Conservation (phyloP, 495 filamentous ascomycete genomes). For the Saxophila tyrrhenica region DNA sequence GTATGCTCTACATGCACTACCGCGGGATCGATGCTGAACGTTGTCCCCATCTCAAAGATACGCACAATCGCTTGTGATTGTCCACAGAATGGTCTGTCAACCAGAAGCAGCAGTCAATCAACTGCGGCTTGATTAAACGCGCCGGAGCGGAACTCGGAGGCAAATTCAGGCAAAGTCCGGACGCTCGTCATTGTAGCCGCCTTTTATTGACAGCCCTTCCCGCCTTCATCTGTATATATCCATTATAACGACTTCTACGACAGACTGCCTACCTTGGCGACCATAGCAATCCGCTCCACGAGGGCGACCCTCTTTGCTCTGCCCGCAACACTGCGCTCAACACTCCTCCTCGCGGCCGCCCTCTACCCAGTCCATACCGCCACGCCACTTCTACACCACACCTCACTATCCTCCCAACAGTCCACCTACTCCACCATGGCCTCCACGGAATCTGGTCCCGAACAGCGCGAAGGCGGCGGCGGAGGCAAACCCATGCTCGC, state of each 20-base stretch:
- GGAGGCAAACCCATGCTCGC: slow-evolving; percentile 37
- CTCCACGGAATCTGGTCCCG: slow-evolving; percentile 14
- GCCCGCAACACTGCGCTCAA: not conserved
- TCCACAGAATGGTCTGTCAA: too few species aligned
- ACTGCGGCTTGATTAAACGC: too few species aligned
- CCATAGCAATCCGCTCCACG: not conserved
- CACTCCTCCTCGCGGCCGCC: not conserved
- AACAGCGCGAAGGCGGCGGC: slow-evolving; percentile 9
- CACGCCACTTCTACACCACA: not conserved
- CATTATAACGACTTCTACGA: not conserved
- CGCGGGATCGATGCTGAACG: too few species aligned
- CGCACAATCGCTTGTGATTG: too few species aligned
- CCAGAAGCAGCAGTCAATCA: too few species aligned
- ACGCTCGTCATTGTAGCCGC: not conserved
- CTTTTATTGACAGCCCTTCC: not conserved
- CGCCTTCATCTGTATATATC: not conserved
- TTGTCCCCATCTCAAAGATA: too few species aligned
- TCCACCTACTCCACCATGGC: slow-evolving; percentile 24
- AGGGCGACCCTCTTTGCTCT: not conserved
- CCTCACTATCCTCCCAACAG: not conserved
- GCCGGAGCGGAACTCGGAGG: not conserved
- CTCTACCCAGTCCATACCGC: not conserved
- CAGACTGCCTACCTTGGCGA: not conserved
- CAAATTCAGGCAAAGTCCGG: not conserved
- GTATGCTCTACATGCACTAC: too few species aligned